Evolutionary conservation across 345 rosid species (phyloP).

Genomic region (Populus davidiana): DNA sequence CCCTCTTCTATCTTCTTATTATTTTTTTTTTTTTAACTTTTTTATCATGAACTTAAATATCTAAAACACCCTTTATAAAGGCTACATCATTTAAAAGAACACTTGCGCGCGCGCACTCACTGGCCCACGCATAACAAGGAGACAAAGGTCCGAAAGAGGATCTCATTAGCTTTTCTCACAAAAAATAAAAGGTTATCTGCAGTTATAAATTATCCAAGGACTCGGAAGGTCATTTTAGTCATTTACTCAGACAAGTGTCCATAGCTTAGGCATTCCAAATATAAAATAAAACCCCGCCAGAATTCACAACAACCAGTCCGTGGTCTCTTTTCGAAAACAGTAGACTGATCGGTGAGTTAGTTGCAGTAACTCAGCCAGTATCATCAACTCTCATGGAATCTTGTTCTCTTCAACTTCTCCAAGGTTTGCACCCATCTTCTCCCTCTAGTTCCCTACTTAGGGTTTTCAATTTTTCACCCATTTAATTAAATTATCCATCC

Average conservation of each 20-base stretch:
- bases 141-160: too few species aligned
- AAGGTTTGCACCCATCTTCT: neutral
- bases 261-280: too few species aligned
- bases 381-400: conserved; percentile 5
- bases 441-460: neutral
- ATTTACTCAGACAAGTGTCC: too few species aligned
- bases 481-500: neutral
- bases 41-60: too few species aligned
- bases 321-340: neutral
- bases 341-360: conserved; percentile 11
- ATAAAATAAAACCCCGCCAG: neutral
- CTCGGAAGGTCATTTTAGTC: too few species aligned
- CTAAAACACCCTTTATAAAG: too few species aligned
- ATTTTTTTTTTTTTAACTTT: rapidly evolving
- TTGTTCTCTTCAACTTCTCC: neutral
- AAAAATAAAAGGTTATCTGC: too few species aligned
- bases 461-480: neutral
- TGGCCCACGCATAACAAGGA: too few species aligned
- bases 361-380: neutral
- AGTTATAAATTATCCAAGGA: too few species aligned
- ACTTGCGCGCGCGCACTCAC: rapidly evolving
- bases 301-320: conserved; percentile 6
- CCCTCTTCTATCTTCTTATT: too few species aligned
- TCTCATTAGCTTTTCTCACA: too few species aligned
- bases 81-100: too few species aligned